Percentiles rank a stretch among this genome's conserved stretches.
phyloP scores from a whole-genome alignment of 2,329 filamentous ascomycete genomes.

The Coniochaeta sp. region DNA sequence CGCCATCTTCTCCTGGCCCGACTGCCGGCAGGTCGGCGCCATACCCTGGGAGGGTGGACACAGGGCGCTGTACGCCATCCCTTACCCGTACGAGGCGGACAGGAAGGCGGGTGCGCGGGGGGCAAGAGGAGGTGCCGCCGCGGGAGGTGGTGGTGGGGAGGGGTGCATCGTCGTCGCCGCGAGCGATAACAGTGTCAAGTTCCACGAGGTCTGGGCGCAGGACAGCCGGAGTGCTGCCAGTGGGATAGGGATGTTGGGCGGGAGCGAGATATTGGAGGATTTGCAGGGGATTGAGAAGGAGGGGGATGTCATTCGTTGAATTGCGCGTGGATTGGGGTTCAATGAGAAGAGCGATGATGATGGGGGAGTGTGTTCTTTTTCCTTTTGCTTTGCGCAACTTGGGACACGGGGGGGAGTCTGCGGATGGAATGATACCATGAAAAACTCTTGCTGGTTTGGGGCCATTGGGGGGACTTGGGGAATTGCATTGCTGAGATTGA shows the following conservation, averaged over 20 bases:
- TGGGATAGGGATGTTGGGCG: slow-evolving; percentile 60
- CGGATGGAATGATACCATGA: no score
- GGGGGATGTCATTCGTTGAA: slow-evolving; percentile 63
- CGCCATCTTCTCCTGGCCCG: slow-evolving; percentile 91
- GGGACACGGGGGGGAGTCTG: no score
- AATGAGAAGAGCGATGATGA: no score
- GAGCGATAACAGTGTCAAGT: slow-evolving; percentile 88
- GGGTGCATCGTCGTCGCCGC: slow-evolving; percentile 87
- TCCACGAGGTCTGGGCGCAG: slow-evolving; percentile 88
- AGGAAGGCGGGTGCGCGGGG: no score
- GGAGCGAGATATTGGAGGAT: slow-evolving; percentile 78
- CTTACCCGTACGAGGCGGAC: slow-evolving; percentile 56
- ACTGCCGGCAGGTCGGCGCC: slow-evolving; percentile 76
- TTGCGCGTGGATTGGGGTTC: neutral
- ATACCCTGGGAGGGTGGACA: slow-evolving; percentile 78
- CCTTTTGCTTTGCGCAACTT: neutral
- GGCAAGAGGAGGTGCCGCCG: slow-evolving; percentile 24
- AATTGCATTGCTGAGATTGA: no score
- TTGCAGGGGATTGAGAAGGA: slow-evolving; percentile 74
- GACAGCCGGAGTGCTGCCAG: slow-evolving; percentile 45
- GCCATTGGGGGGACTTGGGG: no score
- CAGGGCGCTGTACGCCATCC: slow-evolving; percentile 79
- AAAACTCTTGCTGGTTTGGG: no score
- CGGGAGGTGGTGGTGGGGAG: slow-evolving; percentile 48
- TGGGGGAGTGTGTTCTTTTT: neutral